Conservation (phyloP, 1,284 basidiomycete genomes). For the Apiotrichum laibachii region DNA sequence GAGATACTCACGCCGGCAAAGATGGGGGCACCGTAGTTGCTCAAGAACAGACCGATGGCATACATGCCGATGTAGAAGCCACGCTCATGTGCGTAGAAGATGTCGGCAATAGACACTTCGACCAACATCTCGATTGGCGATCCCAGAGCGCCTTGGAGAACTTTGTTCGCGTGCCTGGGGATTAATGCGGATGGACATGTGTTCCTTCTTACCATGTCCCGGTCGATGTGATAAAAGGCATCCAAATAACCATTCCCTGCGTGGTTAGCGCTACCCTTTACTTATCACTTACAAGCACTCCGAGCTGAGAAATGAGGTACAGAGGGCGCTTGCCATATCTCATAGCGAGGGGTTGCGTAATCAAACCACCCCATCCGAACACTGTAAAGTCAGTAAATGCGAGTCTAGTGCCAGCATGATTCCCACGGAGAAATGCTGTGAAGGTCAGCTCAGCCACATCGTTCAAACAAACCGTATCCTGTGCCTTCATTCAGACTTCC, state of each 20-base stretch:
- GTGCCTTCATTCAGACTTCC: constrained; percentile 26
- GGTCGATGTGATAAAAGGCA: constrained; percentile 16
- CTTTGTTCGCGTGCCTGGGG: constrained; percentile 17
- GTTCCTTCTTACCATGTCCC: constrained; percentile 13
- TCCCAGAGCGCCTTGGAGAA: constrained; percentile 23
- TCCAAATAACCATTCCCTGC: constrained; percentile 23
- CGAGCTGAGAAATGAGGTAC: constrained; percentile 20
- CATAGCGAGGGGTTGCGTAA: constrained; percentile 28
- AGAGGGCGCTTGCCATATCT: constrained; percentile 28
- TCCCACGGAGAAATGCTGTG: neutral
- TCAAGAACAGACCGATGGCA: constrained; percentile 16
- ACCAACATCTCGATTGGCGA: constrained; percentile 27
- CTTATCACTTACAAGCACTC: constrained; percentile 9
- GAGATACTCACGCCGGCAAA: constrained; percentile 17
- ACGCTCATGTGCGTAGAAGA: constrained; percentile 27
- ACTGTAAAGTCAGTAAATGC: constrained; percentile 7
- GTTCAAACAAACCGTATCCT: constrained; percentile 19
- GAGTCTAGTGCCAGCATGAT: neutral
- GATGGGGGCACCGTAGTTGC: constrained; percentile 19
- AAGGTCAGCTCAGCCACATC: neutral
- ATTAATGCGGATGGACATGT: too few relatives aligned
- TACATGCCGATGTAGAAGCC: constrained; percentile 28
- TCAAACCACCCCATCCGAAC: constrained; percentile 31
- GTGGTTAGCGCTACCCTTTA: neutral
- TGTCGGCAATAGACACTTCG: constrained; percentile 19